These are phyloP conservation scores for Penicillium freii DNA, from an alignment of 2,329 filamentous ascomycete genomes.

Conservation along the genomic window DNA sequence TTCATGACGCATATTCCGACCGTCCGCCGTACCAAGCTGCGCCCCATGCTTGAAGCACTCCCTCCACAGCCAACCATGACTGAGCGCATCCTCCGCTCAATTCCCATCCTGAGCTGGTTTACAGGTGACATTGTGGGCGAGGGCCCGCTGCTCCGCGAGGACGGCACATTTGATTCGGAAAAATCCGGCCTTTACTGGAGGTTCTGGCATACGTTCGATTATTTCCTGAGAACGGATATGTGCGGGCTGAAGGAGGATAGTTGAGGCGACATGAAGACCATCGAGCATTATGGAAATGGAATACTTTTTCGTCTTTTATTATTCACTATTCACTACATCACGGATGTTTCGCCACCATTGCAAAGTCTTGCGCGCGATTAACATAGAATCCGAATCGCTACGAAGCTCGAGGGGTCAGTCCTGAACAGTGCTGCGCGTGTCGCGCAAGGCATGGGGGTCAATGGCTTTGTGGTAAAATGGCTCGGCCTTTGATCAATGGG, in stretches of 20 bases:
- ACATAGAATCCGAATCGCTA: neutral
- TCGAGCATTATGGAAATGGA: neutral
- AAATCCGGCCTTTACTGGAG: constrained; percentile 61
- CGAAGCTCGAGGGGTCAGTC: neutral
- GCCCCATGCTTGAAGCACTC: constrained; percentile 68
- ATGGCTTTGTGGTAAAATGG: neutral
- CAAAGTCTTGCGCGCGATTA: neutral
- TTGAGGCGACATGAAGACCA: constrained; percentile 21
- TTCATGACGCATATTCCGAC: constrained; percentile 62
- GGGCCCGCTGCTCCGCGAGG: constrained; percentile 46
- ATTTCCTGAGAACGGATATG: constrained; percentile 58
- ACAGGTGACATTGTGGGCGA: constrained; percentile 54
- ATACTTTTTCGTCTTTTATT: neutral
- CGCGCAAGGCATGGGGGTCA: neutral
- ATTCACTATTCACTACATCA: neutral
- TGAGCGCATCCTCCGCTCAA: constrained; percentile 62
- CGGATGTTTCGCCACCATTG: neutral
- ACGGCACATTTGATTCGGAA: constrained; percentile 65
- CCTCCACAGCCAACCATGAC: constrained; percentile 65
- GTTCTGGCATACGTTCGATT: constrained; percentile 58
- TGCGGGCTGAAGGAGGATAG: constrained; percentile 57
- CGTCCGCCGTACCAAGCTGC: constrained; percentile 63
- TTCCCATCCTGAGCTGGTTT: constrained; percentile 72
- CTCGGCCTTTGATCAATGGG: constrained; percentile 3
- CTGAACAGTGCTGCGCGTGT: neutral